Evolutionary conservation across 73 alveolate species (phyloP).

Genomic region (Symbiodinium pilosum): DNA sequence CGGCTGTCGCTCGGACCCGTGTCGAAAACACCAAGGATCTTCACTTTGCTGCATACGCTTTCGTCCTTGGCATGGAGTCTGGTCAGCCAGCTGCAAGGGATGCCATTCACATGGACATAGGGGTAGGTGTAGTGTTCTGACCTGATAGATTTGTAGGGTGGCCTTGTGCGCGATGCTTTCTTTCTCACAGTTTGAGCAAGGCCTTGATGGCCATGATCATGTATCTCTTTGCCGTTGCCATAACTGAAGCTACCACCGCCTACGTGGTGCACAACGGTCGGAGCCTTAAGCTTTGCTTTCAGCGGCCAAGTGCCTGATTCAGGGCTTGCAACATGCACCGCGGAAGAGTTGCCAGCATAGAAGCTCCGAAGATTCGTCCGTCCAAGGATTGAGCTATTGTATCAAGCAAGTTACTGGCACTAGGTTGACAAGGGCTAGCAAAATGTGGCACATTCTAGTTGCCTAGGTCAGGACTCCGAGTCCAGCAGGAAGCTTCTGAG

Average conservation of each 20-base stretch:
- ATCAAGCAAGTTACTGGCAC: too few relatives aligned
- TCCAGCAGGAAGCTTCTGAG: not conserved
- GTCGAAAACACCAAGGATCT: conserved; percentile 34
- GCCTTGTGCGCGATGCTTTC: not conserved
- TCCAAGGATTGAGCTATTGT: not conserved
- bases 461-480: not conserved
- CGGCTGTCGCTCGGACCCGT: too few relatives aligned
- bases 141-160: not conserved
- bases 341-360: too few relatives aligned
- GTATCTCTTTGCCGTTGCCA: conserved; percentile 69
- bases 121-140: too few relatives aligned
- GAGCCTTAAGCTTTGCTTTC: not conserved
- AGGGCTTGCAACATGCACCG: too few relatives aligned
- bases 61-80: conserved; percentile 66
- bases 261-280: not conserved
- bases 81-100: not conserved
- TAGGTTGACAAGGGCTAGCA: too few relatives aligned
- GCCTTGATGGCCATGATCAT: conserved; percentile 81
- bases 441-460: too few relatives aligned
- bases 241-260: conserved; percentile 48
- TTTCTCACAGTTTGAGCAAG: not conserved
- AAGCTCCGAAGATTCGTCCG: not conserved
- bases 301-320: too few relatives aligned
- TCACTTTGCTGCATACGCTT: conserved; percentile 57
- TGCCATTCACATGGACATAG: too few relatives aligned